Evolutionary conservation across 2,329 filamentous ascomycete species (phyloP).

Genomic region (Zopfia rhizophila): DNA sequence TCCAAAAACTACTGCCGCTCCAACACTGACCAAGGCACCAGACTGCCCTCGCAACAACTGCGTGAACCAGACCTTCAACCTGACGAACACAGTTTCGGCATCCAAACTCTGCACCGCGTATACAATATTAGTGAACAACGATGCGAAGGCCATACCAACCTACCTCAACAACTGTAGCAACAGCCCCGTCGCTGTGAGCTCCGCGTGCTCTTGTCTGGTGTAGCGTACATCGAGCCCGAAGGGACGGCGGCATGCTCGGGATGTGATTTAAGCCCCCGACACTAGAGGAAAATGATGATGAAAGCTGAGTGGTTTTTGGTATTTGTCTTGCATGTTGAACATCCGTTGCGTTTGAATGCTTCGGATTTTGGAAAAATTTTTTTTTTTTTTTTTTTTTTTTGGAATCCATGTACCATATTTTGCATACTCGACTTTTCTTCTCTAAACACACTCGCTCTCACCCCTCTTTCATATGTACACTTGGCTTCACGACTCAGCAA

Average conservation of each 20-base stretch:
- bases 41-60: slow-evolving; percentile 21
- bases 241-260: slow-evolving; percentile 4
- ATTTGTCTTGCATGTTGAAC: no score
- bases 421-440: no score
- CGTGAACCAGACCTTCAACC: slow-evolving; percentile 20
- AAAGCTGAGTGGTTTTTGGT: no score
- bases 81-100: slow-evolving; percentile 13
- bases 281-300: no score
- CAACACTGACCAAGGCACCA: slow-evolving; percentile 7
- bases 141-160: slow-evolving; percentile 10
- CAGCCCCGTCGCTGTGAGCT: slow-evolving; percentile 7
- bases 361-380: no score
- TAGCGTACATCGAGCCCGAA: slow-evolving; percentile 5
- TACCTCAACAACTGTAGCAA: slow-evolving; percentile 15
- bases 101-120: slow-evolving; percentile 18
- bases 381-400: no score
- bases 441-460: no score
- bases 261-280: no score
- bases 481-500: no score
- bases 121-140: slow-evolving; percentile 5
- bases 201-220: slow-evolving; percentile 17
- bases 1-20: neutral
- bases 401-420: no score
- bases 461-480: no score
- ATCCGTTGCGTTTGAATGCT: no score